Evolutionary conservation across 331 rosid genomes (phyloP).

Genomic region (Phaseolus coccineus): DNA sequence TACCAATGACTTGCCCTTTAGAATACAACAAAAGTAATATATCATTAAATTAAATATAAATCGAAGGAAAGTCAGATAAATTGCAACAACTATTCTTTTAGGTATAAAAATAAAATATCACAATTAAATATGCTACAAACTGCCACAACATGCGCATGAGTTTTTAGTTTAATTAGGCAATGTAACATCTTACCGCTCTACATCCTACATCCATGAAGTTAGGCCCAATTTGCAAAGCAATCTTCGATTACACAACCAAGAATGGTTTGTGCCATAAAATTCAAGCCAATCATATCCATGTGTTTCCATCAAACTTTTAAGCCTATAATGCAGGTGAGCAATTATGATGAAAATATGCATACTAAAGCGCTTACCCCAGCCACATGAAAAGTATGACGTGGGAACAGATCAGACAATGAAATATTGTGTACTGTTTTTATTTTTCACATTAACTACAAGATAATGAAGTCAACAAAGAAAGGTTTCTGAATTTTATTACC

Average conservation of each 20-base stretch:
- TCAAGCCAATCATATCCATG: slow-evolving; percentile 5
- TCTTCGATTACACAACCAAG: slow-evolving; percentile 16
- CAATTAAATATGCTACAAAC: slow-evolving; percentile 16
- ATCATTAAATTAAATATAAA: slow-evolving; percentile 32
- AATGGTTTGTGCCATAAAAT: slow-evolving; percentile 17
- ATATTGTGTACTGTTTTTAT: slow-evolving; percentile 5
- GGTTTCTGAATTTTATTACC: slow-evolving; percentile 25
- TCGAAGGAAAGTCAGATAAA: slow-evolving; percentile 15
- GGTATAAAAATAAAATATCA: slow-evolving; percentile 18
- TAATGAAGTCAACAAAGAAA: slow-evolving; percentile 14
- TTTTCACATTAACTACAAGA: slow-evolving; percentile 19
- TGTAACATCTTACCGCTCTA: background rate
- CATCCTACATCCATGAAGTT: background rate
- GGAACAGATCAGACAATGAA: background rate
- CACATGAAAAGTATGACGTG: background rate
- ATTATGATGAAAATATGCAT: slow-evolving; percentile 21
- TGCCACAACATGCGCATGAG: background rate
- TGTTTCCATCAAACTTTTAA: slow-evolving; percentile 18
- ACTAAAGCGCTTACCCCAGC: slow-evolving; percentile 17
- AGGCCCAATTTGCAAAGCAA: slow-evolving; percentile 19
- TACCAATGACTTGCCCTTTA: slow-evolving; percentile 76
- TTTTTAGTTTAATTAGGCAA: slow-evolving; percentile 27
- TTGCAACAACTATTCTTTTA: background rate
- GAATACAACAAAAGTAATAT: slow-evolving; percentile 18
- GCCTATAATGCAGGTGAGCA: slow-evolving; percentile 24